Conservation (phyloP, 1,284 basidiomycete species). For the Ustilago vetiveriae region DNA sequence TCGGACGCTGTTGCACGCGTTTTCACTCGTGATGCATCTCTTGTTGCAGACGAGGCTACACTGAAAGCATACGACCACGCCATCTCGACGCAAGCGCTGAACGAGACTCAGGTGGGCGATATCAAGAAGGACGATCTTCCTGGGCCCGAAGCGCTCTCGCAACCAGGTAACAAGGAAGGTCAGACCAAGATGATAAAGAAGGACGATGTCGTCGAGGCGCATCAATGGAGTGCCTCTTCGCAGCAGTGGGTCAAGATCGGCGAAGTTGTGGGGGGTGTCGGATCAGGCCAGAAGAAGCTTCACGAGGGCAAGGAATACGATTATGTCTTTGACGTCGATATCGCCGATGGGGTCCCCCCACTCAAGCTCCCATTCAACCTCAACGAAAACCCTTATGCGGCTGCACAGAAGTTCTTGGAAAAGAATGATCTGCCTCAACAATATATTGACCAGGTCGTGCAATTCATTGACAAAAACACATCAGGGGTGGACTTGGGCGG, state of each 20-base stretch:
- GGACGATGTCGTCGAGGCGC: conserved; percentile 56
- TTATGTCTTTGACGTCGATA: conserved; percentile 97
- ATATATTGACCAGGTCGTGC: conserved; percentile 89
- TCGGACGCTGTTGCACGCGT: conserved; percentile 88
- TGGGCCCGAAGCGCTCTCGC: conserved; percentile 79
- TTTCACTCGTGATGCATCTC: conserved; percentile 79
- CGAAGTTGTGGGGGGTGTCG: conserved; percentile 92
- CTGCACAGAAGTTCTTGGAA: conserved; percentile 88
- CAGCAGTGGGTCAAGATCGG: conserved; percentile 90
- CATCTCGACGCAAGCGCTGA: conserved; percentile 61
- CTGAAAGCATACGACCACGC: conserved; percentile 52
- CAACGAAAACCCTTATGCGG: conserved; percentile 85
- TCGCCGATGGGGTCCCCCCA: conserved; percentile 89
- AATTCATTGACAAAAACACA: conserved; percentile 93
- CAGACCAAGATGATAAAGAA: conserved; percentile 80
- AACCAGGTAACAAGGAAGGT: conserved; percentile 84
- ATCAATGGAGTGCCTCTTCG: conserved; percentile 76
- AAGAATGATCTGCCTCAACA: conserved; percentile 82
- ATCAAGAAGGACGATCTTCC: conserved; percentile 88
- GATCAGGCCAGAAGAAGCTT: conserved; percentile 84
- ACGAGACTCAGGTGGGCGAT: conserved; percentile 79
- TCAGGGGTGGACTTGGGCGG: conserved; percentile 74
- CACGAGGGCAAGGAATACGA: conserved; percentile 92
- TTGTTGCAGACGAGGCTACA: conserved; percentile 77
- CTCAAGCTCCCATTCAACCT: conserved; percentile 92